These are phyloP conservation scores for Fusarium nelsonii DNA, from an alignment of 2,329 filamentous ascomycete species.

Conservation along the genomic window DNA sequence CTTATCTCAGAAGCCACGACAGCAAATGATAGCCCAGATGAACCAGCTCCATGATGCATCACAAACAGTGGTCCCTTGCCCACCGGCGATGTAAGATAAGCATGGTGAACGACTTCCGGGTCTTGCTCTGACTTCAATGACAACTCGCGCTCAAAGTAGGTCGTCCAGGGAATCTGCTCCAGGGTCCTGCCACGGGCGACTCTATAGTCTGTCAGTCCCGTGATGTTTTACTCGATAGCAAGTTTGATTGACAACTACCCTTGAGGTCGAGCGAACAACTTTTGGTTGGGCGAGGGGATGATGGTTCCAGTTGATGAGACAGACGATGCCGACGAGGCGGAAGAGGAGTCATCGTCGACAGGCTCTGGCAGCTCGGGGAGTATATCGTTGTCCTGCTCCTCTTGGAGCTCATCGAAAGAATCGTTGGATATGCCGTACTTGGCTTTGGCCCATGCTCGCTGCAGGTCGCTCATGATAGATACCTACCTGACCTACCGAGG, in stretches of 20 bases:
- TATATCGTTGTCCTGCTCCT: constrained; percentile 63
- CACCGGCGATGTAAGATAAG: constrained; percentile 85
- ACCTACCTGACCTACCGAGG: neutral
- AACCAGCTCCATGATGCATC: constrained; percentile 94
- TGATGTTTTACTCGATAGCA: constrained; percentile 19
- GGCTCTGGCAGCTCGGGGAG: constrained; percentile 60
- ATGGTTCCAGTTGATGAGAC: constrained; percentile 94
- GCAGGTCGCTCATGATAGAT: constrained; percentile 80
- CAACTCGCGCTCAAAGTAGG: constrained; percentile 91
- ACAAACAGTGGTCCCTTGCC: constrained; percentile 86
- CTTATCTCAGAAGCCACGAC: constrained; percentile 82
- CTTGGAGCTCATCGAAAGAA: constrained; percentile 65
- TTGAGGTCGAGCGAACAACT: constrained; percentile 78
- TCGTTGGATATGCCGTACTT: constrained; percentile 72
- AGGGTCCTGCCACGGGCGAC: constrained; percentile 65
- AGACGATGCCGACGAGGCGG: constrained; percentile 82
- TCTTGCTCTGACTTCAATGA: constrained; percentile 69
- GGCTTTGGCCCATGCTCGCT: constrained; percentile 81
- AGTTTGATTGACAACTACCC: constrained; percentile 61
- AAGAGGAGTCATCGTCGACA: constrained; percentile 74
- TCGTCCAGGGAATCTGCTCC: constrained; percentile 83
- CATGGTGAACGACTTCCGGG: constrained; percentile 76
- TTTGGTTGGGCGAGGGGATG: constrained; percentile 79
- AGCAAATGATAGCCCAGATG: constrained; percentile 92
- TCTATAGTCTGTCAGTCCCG: constrained; percentile 53